Percentiles rank a stretch among this genome's conserved stretches.
phyloP scores from a whole-genome alignment of 2,329 filamentous ascomycete species.

The Fusarium zealandicum region DNA sequence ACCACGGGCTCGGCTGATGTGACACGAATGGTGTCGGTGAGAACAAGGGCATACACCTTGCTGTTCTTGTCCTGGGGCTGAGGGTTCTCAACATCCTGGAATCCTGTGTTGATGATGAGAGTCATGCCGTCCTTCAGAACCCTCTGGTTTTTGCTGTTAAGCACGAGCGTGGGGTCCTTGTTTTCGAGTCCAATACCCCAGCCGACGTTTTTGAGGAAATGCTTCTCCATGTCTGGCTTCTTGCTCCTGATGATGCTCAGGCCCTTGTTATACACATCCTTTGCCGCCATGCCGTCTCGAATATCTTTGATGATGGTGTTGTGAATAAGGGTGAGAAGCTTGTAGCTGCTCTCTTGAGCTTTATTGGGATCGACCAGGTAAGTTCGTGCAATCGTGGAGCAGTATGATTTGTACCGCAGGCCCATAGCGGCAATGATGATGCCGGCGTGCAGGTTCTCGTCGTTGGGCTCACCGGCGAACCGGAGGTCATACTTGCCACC shows the following conservation, averaged over 20 bases:
- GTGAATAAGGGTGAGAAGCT: conserved; percentile 83
- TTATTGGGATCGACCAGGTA: conserved; percentile 98
- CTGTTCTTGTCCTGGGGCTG: conserved; percentile 89
- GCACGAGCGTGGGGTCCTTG: conserved; percentile 79
- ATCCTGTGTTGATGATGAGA: conserved; percentile 85
- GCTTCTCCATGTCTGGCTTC: conserved; percentile 93
- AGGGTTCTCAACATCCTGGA: conserved; percentile 87
- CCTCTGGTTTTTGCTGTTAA: conserved; percentile 87
- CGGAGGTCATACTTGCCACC: conserved; percentile 94
- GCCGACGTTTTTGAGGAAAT: conserved; percentile 92
- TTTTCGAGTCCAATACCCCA: conserved; percentile 93
- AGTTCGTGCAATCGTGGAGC: conserved; percentile 88
- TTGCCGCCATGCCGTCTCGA: conserved; percentile 82
- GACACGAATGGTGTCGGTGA: conserved; percentile 93
- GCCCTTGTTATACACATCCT: conserved; percentile 92
- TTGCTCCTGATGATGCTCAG: conserved; percentile 81
- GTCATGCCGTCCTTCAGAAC: conserved; percentile 97
- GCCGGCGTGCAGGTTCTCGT: conserved; percentile 84
- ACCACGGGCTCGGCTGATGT: conserved; percentile 79
- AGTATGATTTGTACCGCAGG: conserved; percentile 94
- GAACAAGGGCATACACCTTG: conserved; percentile 85
- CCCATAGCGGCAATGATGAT: conserved; percentile 94
- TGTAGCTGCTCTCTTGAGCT: conserved; percentile 92
- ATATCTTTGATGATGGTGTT: conserved; percentile 90
- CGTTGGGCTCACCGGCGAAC: conserved; percentile 78